Evolutionary conservation across 805 yeast species (phyloP).

Genomic region (Hanseniaspora singularis): DNA sequence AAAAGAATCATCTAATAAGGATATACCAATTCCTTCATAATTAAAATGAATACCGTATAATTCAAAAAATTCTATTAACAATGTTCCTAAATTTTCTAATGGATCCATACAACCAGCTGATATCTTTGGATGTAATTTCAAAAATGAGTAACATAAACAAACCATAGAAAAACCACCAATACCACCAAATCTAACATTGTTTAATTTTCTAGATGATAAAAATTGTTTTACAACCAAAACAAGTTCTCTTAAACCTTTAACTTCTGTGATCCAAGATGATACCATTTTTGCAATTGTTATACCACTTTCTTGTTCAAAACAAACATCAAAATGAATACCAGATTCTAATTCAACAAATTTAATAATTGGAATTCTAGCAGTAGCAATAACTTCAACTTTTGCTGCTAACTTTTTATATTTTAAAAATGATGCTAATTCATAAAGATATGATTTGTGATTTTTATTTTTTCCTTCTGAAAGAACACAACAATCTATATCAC

Average conservation of each 20-base stretch:
- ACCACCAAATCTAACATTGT: constrained; percentile 87
- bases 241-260: constrained; percentile 73
- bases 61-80: constrained; percentile 84
- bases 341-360: constrained; percentile 69
- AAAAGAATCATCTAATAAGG: constrained; percentile 41
- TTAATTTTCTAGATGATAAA: constrained; percentile 59
- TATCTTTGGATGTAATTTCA: constrained; percentile 67
- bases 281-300: constrained; percentile 70
- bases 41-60: constrained; percentile 83
- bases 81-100: constrained; percentile 66
- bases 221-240: constrained; percentile 78
- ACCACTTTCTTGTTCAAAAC: constrained; percentile 79
- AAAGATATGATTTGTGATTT: constrained; percentile 54
- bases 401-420: constrained; percentile 51
- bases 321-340: constrained; percentile 70
- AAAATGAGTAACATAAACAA: constrained; percentile 68
- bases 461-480: constrained; percentile 47
- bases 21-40: constrained; percentile 64
- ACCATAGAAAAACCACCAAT: constrained; percentile 91
- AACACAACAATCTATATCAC: constrained; percentile 90
- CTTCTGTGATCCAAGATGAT: constrained; percentile 54
- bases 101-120: constrained; percentile 55
- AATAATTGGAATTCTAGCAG: constrained; percentile 87
- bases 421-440: constrained; percentile 59
- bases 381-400: constrained; percentile 72